Evolutionary conservation across 1,139 yeast species (phyloP), one percentile per base, ranked within the genome.

Genomic region (Yamadazyma spencermartinsiae): DNA sequence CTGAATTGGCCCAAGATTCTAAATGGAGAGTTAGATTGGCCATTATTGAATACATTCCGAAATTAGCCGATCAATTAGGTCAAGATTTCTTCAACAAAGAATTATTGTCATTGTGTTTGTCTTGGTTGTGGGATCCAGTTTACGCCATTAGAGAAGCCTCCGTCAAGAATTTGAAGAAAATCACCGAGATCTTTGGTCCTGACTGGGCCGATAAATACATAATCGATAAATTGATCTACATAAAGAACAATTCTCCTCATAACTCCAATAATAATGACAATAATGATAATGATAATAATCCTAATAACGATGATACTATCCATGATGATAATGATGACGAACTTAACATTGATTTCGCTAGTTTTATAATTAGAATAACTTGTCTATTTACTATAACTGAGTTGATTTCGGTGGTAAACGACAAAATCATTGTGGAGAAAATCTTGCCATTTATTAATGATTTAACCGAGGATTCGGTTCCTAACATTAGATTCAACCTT

Each of bases 21-120:
- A 94, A 90, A 58, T 94, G 99, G 99, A 80, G 98, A 56, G 98
- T 94, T 20, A 82, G 98, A 57, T 75, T 94, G 59, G 98, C 98
- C 12, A 92, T 94, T 46, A 94, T 94, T 56, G 96, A 94, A 61
- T 94, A 94, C 63, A 88, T 90, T 52, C 99, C 99, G 17, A 74
- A 92, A 51, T 74, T 94, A 49, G 98, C 98, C n/a, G 86, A 86
- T 54, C 98, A 94, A 63, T 72, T 94, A 46, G 98, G 98, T 25
- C 92, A 86, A 41, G 82, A 88, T 16, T 89, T 92, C 58, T 94
- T 94, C 65, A 94, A 92, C 61, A 85, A 87, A 56, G 96, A 92
- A 55, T 72, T 94, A 51, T 90, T 95, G 46, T 82, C 86, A 35
- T 72, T 94, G 51, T 94, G 97, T 58, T 79, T 94, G 80, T 86